A percentile compares a stretch with the other conserved stretches of the same genome.
These are phyloP conservation scores for Datisca glomerata DNA, from an alignment of 306 rosid genomes.

Conservation along the genomic window DNA sequence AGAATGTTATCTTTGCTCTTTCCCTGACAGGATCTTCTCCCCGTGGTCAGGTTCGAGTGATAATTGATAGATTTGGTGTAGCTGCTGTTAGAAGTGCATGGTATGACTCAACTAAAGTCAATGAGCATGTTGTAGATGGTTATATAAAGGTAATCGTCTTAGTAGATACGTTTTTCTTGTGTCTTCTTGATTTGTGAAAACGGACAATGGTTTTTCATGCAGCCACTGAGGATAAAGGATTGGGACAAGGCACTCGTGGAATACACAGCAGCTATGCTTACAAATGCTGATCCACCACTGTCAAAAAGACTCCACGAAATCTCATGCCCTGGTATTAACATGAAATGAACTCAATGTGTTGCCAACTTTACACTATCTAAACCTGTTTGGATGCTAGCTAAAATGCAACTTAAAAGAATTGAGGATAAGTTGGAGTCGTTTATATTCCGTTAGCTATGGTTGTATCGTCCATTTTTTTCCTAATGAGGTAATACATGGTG, in stretches of 20 bases:
- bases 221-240: slow-evolving; percentile 81
- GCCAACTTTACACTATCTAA: slow-evolving; percentile 7
- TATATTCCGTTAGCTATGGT: not conserved
- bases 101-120: slow-evolving; percentile 55
- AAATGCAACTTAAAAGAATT: not conserved
- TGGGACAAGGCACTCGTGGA: slow-evolving; percentile 92
- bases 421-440: not conserved
- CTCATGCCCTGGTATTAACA: slow-evolving; percentile 69
- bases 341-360: slow-evolving; percentile 16
- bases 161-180: slow-evolving; percentile 3
- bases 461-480: no score
- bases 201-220: slow-evolving; percentile 22
- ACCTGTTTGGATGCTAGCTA: not conserved
- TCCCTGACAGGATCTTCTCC: no score
- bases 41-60: slow-evolving; percentile 63
- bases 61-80: slow-evolving; percentile 58
- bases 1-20: no score
- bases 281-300: slow-evolving; percentile 53
- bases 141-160: slow-evolving; percentile 59
- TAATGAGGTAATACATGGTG: no score
- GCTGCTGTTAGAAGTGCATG: slow-evolving; percentile 73
- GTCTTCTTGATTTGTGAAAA: slow-evolving; percentile 4
- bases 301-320: slow-evolving; percentile 59
- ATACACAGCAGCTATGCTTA: slow-evolving; percentile 70
- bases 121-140: slow-evolving; percentile 52